Evolutionary conservation across 306 rosid genomes (phyloP).

Genomic region (Albizia julibrissin): DNA sequence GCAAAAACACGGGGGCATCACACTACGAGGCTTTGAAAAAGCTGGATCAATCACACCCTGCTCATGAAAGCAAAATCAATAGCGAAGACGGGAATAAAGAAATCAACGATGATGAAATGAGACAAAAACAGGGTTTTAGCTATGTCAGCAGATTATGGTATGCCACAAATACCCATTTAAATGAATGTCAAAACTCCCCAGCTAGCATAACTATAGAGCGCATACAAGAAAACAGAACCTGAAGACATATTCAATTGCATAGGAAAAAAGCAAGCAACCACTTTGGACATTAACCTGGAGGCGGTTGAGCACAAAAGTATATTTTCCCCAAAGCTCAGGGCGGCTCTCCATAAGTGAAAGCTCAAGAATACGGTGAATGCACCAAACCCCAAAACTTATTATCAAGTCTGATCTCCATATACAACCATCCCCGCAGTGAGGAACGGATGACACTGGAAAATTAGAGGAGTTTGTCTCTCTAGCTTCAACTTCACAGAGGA

Average conservation of each 20-base stretch:
- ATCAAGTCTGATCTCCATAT: constrained; percentile 78
- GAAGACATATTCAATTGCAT: neutral
- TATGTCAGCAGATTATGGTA: neutral
- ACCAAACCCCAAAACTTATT: constrained; percentile 96
- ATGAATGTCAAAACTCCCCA: neutral
- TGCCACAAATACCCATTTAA: neutral
- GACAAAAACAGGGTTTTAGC: neutral
- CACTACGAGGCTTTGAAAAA: constrained; percentile 76
- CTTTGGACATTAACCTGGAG: constrained; percentile 71
- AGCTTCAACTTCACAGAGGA: constrained; percentile 70
- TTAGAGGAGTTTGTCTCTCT: constrained; percentile 48
- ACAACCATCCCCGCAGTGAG: constrained; percentile 90
- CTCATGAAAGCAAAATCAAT: constrained; percentile 12
- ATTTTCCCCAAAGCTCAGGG: constrained; percentile 98
- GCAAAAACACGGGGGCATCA: constrained; percentile 81
- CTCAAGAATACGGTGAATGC: constrained; percentile 90
- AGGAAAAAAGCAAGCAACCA: constrained; percentile 4
- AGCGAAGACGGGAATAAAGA: neutral
- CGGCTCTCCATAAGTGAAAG: constrained; percentile 93
- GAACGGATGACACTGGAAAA: constrained; percentile 59
- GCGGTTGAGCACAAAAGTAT: constrained; percentile 87
- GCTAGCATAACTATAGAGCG: neutral
- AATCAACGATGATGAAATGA: neutral
- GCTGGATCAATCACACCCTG: constrained; percentile 86
- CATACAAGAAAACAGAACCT: neutral